Evolutionary conservation across 495 filamentous ascomycete genomes (phyloP), one percentile per base, ranked within the genome.

Genomic region (Amniculicola lignicola): DNA sequence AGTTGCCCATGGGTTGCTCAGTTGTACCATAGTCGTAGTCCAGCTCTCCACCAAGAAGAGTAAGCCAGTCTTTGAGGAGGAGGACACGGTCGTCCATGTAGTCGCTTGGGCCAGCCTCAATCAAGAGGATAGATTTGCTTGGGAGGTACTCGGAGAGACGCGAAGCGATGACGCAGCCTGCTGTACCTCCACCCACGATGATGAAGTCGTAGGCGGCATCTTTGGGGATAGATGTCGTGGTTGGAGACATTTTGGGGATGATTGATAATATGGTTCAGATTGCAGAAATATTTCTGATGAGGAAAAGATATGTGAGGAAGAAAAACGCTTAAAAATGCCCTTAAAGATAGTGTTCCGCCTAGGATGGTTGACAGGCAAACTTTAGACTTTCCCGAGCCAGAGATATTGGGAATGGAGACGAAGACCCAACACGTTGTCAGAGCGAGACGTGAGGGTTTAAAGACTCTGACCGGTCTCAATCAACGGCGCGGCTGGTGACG

Each of bases 11-110:
- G 11, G 87, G 87, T 69, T 92, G 88, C 70, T 90, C 88, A 35
- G 80, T 85, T n/a, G 88, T 93, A 47, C 79, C 79, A 72, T 93
- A 93, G 60, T 91, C 88, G 71, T 87, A 91, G 70, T 91, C 88
- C 39, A 90, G 76, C 62, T 91, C 88, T 54, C 87, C 87, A 44
- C 87, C 88, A 9, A 92, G 77, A 16, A 92, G 72, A 41, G 75
- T 79, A 31, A 91, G 73, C 88, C 88, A 91, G 67, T 91, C 83
- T 61, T 86, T 86, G 42, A 93, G 76, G 53, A 88, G 83, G 38
- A 91, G 74, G 27, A 83, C 82, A 11, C 82, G 80, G 66, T 86
- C 83, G 67, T 86, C 81, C 68, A 78, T 79, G 68, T 73, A 86
- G 78, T 81, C 73, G 45, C 65, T 69, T 10, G 72, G 72, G 16